Evolutionary conservation across 2,329 filamentous ascomycete genomes (phyloP).

Genomic region (Aspergillus sclerotialis): DNA sequence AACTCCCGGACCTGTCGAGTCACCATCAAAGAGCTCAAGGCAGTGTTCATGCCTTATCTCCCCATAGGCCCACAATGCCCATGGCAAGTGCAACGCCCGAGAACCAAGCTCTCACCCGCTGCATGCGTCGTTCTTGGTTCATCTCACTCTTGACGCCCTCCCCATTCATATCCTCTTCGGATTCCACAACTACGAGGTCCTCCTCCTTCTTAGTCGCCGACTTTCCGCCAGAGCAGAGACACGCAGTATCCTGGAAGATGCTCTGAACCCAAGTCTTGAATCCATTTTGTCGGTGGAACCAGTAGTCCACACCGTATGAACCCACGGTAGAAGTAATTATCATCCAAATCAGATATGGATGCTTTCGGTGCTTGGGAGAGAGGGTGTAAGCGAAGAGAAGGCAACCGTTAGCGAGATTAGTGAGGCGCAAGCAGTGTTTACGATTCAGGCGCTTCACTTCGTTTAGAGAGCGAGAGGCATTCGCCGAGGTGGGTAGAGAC

Average conservation of each 20-base stretch:
- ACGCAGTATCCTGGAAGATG: constrained; percentile 39
- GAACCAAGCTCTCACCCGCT: constrained; percentile 31
- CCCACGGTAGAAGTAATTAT: constrained; percentile 51
- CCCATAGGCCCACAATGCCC: constrained; percentile 44
- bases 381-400: constrained; percentile 72
- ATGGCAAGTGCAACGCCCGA: constrained; percentile 38
- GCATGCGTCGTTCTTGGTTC: constrained; percentile 34
- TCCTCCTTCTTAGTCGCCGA: constrained; percentile 25
- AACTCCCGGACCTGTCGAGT: too few relatives aligned
- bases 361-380: constrained; percentile 66
- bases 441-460: constrained; percentile 58
- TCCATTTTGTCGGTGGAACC: constrained; percentile 62
- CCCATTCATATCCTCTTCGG: constrained; percentile 24
- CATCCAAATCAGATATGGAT: constrained; percentile 88
- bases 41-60: constrained; percentile 25
- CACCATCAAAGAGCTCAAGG: neutral
- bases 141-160: constrained; percentile 40
- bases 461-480: constrained; percentile 63
- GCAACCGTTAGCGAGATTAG: constrained; percentile 61
- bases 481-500: constrained; percentile 67
- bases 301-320: constrained; percentile 56
- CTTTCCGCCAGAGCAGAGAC: constrained; percentile 9
- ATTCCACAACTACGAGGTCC: constrained; percentile 30
- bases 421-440: constrained; percentile 60
- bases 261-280: constrained; percentile 27